Evolutionary conservation across 2,329 filamentous ascomycete genomes (phyloP).

Genomic region (Penicillium sp.): DNA sequence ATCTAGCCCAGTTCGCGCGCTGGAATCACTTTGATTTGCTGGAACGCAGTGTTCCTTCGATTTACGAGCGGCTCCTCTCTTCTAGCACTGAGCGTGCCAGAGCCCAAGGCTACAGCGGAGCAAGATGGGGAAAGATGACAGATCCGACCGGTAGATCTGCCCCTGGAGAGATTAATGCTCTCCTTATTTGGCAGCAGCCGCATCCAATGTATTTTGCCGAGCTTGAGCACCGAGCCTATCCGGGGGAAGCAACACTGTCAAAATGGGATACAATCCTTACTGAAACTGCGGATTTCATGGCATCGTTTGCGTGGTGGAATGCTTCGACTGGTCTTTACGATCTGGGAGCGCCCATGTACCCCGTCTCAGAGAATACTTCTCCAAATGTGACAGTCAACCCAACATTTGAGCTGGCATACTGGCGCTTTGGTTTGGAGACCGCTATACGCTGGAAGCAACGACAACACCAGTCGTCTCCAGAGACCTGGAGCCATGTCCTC

Average conservation of each 20-base stretch:
- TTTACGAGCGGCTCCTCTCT: background rate
- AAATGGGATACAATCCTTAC: background rate
- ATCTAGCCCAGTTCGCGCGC: conserved; percentile 9
- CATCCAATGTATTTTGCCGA: background rate
- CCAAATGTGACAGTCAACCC: background rate
- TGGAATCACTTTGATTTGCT: conserved; percentile 12
- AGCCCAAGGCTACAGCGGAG: background rate
- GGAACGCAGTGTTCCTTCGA: conserved; percentile 1
- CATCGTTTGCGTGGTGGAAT: background rate
- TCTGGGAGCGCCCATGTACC: background rate
- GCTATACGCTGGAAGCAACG: background rate
- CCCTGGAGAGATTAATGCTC: background rate
- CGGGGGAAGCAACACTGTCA: background rate
- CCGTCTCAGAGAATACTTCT: background rate
- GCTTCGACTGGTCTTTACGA: background rate
- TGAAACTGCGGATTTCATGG: background rate
- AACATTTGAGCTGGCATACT: background rate
- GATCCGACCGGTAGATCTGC: background rate
- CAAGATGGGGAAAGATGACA: background rate
- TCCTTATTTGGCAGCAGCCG: background rate
- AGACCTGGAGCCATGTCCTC: background rate
- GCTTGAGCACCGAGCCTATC: background rate
- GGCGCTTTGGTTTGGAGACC: background rate
- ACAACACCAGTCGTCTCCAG: background rate
- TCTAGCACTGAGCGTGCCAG: background rate